These are phyloP conservation scores for Cochlearia excelsa DNA, from an alignment of 345 rosid species.

Conservation along the genomic window DNA sequence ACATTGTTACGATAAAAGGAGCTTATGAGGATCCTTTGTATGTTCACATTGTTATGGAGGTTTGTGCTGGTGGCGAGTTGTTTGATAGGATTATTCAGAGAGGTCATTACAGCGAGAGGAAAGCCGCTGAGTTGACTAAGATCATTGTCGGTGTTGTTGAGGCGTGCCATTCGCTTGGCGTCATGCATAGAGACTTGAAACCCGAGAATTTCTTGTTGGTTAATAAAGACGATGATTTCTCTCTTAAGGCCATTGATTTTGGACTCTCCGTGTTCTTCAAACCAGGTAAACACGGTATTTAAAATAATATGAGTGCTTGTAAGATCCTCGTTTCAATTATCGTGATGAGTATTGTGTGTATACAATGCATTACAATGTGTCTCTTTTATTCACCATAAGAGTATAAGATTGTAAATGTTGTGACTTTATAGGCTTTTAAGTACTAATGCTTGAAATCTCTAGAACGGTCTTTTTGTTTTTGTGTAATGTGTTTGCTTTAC, in stretches of 20 bases:
- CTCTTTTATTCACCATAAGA: too few relatives aligned
- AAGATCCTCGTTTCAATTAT: too few relatives aligned
- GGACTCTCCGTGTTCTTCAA: conserved; percentile 9
- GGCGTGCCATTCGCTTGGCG: background rate
- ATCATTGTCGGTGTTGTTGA: background rate
- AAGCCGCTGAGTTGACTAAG: background rate
- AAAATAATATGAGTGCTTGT: too few relatives aligned
- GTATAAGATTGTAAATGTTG: too few relatives aligned
- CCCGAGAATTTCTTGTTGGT: background rate
- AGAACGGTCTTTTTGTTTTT: background rate
- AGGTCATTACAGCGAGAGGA: background rate
- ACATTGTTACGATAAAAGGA: background rate
- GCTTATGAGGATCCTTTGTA: conserved; percentile 1
- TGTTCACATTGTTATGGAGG: background rate
- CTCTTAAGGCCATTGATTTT: background rate
- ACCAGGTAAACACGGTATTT: background rate
- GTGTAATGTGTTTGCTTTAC: background rate
- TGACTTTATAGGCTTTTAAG: too few relatives aligned
- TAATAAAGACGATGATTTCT: background rate
- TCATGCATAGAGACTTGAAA: background rate
- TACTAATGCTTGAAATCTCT: background rate
- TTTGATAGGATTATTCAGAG: background rate
- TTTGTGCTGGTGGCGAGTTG: background rate
- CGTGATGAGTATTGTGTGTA: too few relatives aligned
- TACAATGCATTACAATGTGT: too few relatives aligned